phyloP scores from a whole-genome alignment of 1,284 basidiomycete genomes.

The Porodaedalea pini region DNA sequence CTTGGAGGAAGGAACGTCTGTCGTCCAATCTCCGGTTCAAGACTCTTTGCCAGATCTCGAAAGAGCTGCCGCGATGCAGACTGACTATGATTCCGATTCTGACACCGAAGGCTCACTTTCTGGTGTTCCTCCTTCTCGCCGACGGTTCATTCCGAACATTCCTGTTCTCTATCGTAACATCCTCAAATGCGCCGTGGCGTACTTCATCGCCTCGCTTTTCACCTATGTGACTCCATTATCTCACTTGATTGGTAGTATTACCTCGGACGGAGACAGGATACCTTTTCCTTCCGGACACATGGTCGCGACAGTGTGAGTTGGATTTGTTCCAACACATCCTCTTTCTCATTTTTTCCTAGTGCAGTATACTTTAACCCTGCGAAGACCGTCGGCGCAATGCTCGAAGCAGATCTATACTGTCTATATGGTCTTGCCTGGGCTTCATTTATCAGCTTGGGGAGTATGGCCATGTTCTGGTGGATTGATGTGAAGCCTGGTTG shows the following conservation, averaged over 20 bases:
- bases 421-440: slow-evolving; percentile 71
- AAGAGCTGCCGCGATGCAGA: slow-evolving; percentile 19
- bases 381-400: slow-evolving; percentile 87
- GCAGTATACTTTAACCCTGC: slow-evolving; percentile 81
- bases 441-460: slow-evolving; percentile 69
- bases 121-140: slow-evolving; percentile 16
- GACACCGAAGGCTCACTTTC: slow-evolving; percentile 22
- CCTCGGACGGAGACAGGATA: slow-evolving; percentile 46
- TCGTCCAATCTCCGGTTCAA: slow-evolving; percentile 19
- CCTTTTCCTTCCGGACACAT: slow-evolving; percentile 82
- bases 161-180: slow-evolving; percentile 67
- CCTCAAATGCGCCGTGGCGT: slow-evolving; percentile 88
- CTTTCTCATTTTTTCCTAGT: slow-evolving; percentile 35
- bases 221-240: slow-evolving; percentile 81
- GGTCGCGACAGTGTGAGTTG: slow-evolving; percentile 77
- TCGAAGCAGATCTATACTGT: slow-evolving; percentile 83
- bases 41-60: slow-evolving; percentile 10
- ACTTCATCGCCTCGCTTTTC: slow-evolving; percentile 88
- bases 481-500: slow-evolving; percentile 65
- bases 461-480: slow-evolving; percentile 76
- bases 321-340: slow-evolving; percentile 1
- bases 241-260: slow-evolving; percentile 58
- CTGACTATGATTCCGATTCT: slow-evolving; percentile 23
- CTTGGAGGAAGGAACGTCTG: slow-evolving; percentile 8
- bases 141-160: slow-evolving; percentile 34